A percentile compares a stretch with the other conserved stretches of the same genome.
Conservation (phyloP, 1,284 basidiomycete species). For the Pseudozyma sp. region DNA sequence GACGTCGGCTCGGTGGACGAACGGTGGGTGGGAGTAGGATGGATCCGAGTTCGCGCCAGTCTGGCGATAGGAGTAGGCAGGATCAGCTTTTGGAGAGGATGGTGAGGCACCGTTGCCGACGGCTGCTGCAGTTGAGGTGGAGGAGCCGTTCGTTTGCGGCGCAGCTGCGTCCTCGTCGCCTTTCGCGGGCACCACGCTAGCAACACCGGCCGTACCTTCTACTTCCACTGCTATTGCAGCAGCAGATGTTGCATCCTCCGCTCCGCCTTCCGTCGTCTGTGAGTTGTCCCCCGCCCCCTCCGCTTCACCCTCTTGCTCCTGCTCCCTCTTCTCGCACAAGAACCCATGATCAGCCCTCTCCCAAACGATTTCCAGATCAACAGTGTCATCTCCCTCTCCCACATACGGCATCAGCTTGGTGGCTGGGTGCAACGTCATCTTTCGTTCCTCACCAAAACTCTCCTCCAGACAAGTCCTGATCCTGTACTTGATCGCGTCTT, state of each 20-base stretch:
- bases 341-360: background rate
- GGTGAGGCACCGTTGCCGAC: background rate
- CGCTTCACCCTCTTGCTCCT: background rate
- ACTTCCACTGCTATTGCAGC: background rate
- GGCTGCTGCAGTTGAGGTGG: constrained; percentile 2
- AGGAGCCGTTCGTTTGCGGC: background rate
- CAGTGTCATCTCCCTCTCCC: background rate
- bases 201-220: background rate
- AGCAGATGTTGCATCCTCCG: background rate
- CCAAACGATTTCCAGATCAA: background rate
- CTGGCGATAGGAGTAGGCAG: background rate
- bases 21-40: constrained; percentile 1
- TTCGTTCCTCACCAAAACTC: constrained; percentile 5
- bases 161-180: background rate
- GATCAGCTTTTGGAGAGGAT: background rate
- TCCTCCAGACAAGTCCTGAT: constrained; percentile 22
- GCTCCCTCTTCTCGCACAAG: background rate
- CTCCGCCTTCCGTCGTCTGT: background rate
- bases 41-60: background rate
- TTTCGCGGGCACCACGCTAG: background rate
- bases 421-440: constrained; percentile 26
- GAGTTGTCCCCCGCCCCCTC: no score
- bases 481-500: constrained; percentile 44
- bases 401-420: constrained; percentile 12
- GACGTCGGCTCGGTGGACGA: constrained; percentile 22